These are phyloP conservation scores for Kodamaea hsintzibuensis DNA, from an alignment of 805 yeast species.

Conservation along the genomic window DNA sequence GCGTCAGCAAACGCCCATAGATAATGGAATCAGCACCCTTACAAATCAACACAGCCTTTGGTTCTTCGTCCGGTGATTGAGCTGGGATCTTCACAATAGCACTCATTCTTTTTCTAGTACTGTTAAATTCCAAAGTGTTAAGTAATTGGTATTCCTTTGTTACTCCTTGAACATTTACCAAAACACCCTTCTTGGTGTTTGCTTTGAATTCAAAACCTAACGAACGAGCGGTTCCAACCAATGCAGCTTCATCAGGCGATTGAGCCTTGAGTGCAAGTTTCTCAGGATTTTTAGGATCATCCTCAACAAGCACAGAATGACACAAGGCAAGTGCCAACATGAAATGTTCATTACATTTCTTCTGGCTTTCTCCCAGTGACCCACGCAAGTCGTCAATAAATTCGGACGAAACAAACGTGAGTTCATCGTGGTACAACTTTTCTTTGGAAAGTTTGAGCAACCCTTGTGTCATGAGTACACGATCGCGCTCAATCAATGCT, in stretches of 20 bases:
- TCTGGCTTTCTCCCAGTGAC: slow-evolving; percentile 50
- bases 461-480: slow-evolving; percentile 46
- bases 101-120: slow-evolving; percentile 88
- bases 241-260: slow-evolving; percentile 86
- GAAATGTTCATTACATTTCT: slow-evolving; percentile 65
- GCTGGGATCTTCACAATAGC: slow-evolving; percentile 68
- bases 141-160: slow-evolving; percentile 70
- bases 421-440: slow-evolving; percentile 54
- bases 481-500: slow-evolving; percentile 43
- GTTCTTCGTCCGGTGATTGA: slow-evolving; percentile 20
- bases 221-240: slow-evolving; percentile 79
- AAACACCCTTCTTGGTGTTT: slow-evolving; percentile 66
- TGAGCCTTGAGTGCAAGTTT: slow-evolving; percentile 67
- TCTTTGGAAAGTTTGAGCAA: slow-evolving; percentile 36
- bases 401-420: slow-evolving; percentile 68
- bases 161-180: slow-evolving; percentile 69
- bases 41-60: slow-evolving; percentile 65
- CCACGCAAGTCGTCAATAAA: slow-evolving; percentile 65
- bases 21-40: slow-evolving; percentile 87
- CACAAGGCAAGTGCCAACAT: slow-evolving; percentile 76
- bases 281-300: slow-evolving; percentile 58
- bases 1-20: slow-evolving; percentile 58
- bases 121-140: slow-evolving; percentile 74
- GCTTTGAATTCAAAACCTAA: slow-evolving; percentile 68
- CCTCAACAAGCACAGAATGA: slow-evolving; percentile 75